phyloP scores from a whole-genome alignment of 1,284 basidiomycete genomes.

The Apiotrichum gamsii region DNA sequence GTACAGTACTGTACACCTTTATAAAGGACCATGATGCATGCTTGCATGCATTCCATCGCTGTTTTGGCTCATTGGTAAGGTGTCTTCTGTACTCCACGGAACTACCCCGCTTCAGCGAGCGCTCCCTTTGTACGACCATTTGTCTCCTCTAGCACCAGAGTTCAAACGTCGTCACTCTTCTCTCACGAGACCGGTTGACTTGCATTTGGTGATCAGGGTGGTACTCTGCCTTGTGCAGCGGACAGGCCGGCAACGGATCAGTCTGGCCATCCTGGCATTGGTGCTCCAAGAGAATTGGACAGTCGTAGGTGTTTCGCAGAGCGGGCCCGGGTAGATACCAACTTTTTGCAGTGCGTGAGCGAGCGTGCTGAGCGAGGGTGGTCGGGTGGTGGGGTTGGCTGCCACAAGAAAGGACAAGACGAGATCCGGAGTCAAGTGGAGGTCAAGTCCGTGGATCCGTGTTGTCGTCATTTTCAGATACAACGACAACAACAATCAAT shows the following conservation, averaged over 20 bases:
- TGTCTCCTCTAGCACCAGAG: constrained; percentile 44
- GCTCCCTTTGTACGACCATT: constrained; percentile 8
- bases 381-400: no score
- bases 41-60: no score
- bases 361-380: no score
- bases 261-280: constrained; percentile 42
- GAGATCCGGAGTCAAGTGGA: no score
- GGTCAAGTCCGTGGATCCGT: no score
- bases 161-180: constrained; percentile 43
- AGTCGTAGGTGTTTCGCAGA: constrained; percentile 41
- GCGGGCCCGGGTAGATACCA: constrained; percentile 41
- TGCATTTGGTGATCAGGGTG: constrained; percentile 44
- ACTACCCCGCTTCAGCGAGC: neutral
- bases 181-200: constrained; percentile 34
- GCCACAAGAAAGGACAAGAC: no score
- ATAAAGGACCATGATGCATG: no score
- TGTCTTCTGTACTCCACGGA: neutral
- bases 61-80: neutral
- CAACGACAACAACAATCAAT: no score
- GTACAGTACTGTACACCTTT: no score
- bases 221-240: constrained; percentile 17
- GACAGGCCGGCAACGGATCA: constrained; percentile 48
- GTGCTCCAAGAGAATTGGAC: constrained; percentile 42
- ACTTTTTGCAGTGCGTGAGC: constrained; percentile 39
- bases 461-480: no score